Base-by-base conservation (phyloP, 331 rosid genomes). In the Quercus phellos region DNA sequence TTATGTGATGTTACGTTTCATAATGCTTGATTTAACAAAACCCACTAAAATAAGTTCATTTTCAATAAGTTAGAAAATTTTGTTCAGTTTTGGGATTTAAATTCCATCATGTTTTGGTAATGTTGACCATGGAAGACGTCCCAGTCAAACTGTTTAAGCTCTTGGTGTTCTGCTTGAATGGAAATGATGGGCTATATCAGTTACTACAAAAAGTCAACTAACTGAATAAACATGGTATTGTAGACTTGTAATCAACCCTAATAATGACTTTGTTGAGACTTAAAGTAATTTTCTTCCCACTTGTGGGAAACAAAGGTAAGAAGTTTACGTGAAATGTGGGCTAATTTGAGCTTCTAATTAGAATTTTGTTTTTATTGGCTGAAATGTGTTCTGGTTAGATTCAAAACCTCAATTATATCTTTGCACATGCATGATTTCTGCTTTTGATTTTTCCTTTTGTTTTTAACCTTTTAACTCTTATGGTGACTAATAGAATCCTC, bases 1-100 rank as follows among this genome's bases (percentile, higher is more conserved):
- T 76, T 82, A 54, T 24, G 24, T 73, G 82, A 74, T 77, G 83
- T 83, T 22, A 71, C 74, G 16, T 53, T 26, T 43, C 16, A 26
- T 68, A 76, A 63, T 74, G 53, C 59, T 63, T 21, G 58, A 35
- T 59, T 82, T 50, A 71, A 73, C 74, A 68, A 51, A 51, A 63
- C 71, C 83, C 86, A 68, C 77, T 38, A 38, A 38, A 46, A 11
- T 68, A 22, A 68, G 14, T 68, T 50, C 66, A 55, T 81, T 78
- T 76, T 64, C 70, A 64, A 75, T 43, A n/a, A 59, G 24, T 66
- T 77, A 55, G 9, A 55, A 58, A 58, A 26, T 4, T 10, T 64
- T 19, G 68, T 63, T 63, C 51, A 42, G 70, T 58, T 29, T 46
- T 14, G 46, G 19, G 55, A 19, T 24, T 19, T 19, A 30, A 71